phyloP scores from a whole-genome alignment of 768 basidiomycete genomes.

The Roridomyces roridus region DNA sequence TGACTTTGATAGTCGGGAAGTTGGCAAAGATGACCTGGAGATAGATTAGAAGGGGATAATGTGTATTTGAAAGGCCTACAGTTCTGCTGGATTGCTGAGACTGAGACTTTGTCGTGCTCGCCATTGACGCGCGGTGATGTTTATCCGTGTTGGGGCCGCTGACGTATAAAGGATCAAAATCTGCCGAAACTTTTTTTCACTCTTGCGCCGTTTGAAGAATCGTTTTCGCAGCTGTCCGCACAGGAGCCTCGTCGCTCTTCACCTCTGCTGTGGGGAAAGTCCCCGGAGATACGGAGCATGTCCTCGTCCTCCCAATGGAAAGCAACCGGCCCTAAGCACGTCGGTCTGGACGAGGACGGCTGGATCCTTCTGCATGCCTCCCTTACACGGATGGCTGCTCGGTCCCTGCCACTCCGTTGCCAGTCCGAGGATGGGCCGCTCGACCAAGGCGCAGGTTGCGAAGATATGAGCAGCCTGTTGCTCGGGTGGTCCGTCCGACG shows the following conservation, averaged over 20 bases:
- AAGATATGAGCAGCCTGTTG: conserved; percentile 79
- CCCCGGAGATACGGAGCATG: conserved; percentile 87
- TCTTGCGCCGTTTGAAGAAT: conserved; percentile 73
- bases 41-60: not conserved
- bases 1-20: too few species aligned
- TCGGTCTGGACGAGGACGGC: conserved; percentile 62
- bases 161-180: not conserved
- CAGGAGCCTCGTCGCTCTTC: conserved; percentile 58
- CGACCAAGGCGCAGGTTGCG: conserved; percentile 57
- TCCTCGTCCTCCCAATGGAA: conserved; percentile 64
- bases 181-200: conserved; percentile 30
- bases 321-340: conserved; percentile 78
- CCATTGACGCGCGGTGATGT: conserved; percentile 5
- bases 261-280: conserved; percentile 87
- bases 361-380: conserved; percentile 49
- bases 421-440: conserved; percentile 39
- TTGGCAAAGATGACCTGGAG: conserved; percentile 16
- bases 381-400: conserved; percentile 41
- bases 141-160: not conserved
- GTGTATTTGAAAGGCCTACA: not conserved
- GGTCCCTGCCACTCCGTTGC: conserved; percentile 66
- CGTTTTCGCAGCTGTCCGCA: conserved; percentile 86
- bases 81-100: conserved; percentile 3
- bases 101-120: not conserved
- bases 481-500: conserved; percentile 47